Percentiles rank a stretch among this genome's conserved stretches.
Conservation (phyloP, 352 stramenopile species). For the Phytophthora vignae region DNA sequence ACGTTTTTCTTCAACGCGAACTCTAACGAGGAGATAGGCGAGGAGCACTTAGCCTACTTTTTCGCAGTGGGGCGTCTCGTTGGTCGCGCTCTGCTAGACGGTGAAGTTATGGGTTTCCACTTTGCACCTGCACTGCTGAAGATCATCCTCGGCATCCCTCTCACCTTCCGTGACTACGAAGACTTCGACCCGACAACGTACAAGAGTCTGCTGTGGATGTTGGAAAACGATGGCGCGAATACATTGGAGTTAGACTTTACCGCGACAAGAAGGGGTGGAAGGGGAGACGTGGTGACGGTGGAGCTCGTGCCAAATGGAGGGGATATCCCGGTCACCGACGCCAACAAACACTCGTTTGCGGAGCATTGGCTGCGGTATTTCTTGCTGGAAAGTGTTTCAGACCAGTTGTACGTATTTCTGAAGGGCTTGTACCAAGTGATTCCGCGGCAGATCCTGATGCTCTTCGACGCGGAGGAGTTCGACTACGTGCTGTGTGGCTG, state of each 20-base stretch:
- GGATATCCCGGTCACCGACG: slow-evolving; percentile 87
- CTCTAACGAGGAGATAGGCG: slow-evolving; percentile 36
- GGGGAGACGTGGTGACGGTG: slow-evolving; percentile 31
- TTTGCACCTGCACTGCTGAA: slow-evolving; percentile 73
- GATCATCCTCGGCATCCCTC: slow-evolving; percentile 50
- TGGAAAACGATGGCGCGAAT: slow-evolving; percentile 49
- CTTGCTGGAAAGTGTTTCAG: slow-evolving; percentile 89
- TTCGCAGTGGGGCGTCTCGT: slow-evolving; percentile 57
- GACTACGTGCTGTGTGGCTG: slow-evolving; percentile 95
- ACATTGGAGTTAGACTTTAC: slow-evolving; percentile 56
- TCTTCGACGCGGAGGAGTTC: slow-evolving; percentile 97
- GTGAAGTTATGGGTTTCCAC: slow-evolving; percentile 92
- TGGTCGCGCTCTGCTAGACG: slow-evolving; percentile 73
- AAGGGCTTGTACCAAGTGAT: slow-evolving; percentile 95
- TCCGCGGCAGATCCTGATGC: slow-evolving; percentile 88
- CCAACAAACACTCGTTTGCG: slow-evolving; percentile 92
- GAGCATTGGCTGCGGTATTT: slow-evolving; percentile 91
- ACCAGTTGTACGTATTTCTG: slow-evolving; percentile 80
- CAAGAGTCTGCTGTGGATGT: slow-evolving; percentile 61
- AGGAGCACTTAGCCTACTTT: slow-evolving; percentile 54
- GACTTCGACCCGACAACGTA: slow-evolving; percentile 52
- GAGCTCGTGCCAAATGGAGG: slow-evolving; percentile 51
- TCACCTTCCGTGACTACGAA: slow-evolving; percentile 55
- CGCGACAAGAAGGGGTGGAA: slow-evolving; percentile 24
- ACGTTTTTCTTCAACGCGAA: slow-evolving; percentile 61